These are phyloP conservation scores for Tilletia horrida DNA, from an alignment of 1,284 basidiomycete genomes.

Conservation along the genomic window DNA sequence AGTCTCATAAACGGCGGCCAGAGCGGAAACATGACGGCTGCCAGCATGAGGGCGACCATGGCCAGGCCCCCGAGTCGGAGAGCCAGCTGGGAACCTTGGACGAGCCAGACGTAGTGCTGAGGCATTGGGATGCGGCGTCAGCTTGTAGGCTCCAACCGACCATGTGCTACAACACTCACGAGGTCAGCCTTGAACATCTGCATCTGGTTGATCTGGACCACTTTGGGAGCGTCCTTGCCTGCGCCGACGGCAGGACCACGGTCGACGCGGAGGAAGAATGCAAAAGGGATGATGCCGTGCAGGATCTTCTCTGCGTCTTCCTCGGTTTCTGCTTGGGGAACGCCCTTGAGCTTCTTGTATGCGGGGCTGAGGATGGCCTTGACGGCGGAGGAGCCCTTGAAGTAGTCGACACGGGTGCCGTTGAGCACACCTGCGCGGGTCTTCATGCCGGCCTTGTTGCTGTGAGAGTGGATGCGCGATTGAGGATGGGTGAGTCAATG, in stretches of 20 bases:
- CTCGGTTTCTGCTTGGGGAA: constrained; percentile 66
- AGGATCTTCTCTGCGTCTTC: constrained; percentile 72
- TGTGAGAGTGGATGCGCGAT: background rate
- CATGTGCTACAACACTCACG: too few relatives aligned
- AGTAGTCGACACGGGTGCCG: constrained; percentile 94
- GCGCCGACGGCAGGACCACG: constrained; percentile 27
- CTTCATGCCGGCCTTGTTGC: constrained; percentile 71
- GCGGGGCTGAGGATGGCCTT: constrained; percentile 87
- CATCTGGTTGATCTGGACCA: constrained; percentile 66
- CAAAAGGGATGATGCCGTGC: constrained; percentile 69
- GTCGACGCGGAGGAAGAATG: constrained; percentile 55
- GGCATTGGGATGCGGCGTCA: background rate
- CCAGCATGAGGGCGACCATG: constrained; percentile 91
- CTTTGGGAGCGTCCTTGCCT: constrained; percentile 38
- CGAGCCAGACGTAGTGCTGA: constrained; percentile 82
- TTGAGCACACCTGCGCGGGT: constrained; percentile 82
- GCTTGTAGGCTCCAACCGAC: too few relatives aligned
- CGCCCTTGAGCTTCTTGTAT: constrained; percentile 78
- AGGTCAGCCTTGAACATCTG: constrained; percentile 63
- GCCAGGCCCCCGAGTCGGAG: constrained; percentile 85
- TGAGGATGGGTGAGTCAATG: too few relatives aligned
- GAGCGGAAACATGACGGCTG: constrained; percentile 97
- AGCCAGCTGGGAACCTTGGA: constrained; percentile 87
- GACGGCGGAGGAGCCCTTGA: constrained; percentile 72
- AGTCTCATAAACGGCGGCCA: constrained; percentile 92